Base-by-base conservation (phyloP, 768 basidiomycete genomes). In the Termitomyces sp. region DNA sequence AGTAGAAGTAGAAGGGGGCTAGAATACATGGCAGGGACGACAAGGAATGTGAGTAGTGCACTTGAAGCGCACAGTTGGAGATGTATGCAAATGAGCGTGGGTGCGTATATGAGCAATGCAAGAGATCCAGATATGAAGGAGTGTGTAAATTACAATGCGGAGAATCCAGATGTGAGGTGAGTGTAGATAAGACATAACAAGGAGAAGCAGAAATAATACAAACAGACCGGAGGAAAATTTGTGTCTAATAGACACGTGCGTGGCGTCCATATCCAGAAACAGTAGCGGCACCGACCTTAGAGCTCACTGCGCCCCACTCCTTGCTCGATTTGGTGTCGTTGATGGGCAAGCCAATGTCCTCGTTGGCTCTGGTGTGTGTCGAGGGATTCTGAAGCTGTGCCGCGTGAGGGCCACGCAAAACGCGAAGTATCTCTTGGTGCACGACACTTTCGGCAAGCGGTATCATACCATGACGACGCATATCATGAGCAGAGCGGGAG, bases 321-420 rank as follows among this genome's bases (percentile, higher is more conserved):
- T 56, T 55, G 4, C 44, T 51, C 16, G 50, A 51, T 26, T 43
- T 49, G 1, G 57, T 47, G 7, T 61, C 60, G n/a, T 61, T 63
- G 46, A 60, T 36, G 3, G 50, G 40, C 20, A 63, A 26, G 16
- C 50, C 51, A 16, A 60, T 54, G 18, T 63, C 52, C 12, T 44
- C 50, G 2, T 36, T 56, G 16, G 38, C 30, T 36, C 43, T 62
- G 35, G 36, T 28, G 9, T 55, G 52, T 44, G 35, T 32, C 5
- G 28, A 4, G 38, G 52, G 52, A 32, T 16, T 54, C 40, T 65
- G 60, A 18, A 66, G 36, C 44, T 51, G 56, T 5, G 49, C 55
- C 12, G 58, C 62, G 38, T 66, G 62, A 10, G 60, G 62, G 0
- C 64, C 64, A 20, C 64, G 62, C 20, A 60, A 30, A 8, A 60